Base-by-base conservation (phyloP, 257 asterid species). In the Solanum medicagineum region DNA sequence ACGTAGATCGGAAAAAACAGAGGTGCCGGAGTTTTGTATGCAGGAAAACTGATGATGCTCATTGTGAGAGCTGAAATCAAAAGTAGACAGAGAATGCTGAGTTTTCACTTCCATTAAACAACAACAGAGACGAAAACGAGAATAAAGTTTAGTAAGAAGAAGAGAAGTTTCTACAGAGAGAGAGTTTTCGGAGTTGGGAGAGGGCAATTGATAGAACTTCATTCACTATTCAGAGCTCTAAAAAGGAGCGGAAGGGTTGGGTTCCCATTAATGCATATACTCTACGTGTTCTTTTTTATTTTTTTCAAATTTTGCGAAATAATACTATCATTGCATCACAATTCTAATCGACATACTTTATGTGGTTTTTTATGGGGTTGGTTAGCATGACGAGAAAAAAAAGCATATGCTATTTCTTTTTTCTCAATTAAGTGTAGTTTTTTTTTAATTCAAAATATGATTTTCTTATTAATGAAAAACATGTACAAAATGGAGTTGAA, bases 101-200 rank as follows among this genome's bases (percentile, higher is more conserved):
- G 93, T 59, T 73, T 94, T 91, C 85, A 91, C 94, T 87, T 91
- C 97, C 96, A 93, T 93, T 73, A 42, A 42, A 70, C 16, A 70
- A 20, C 9, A 79, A 75, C 32, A 11, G 80, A 73, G 56, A 73
- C 32, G 19, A 13, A 71, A 45, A 2, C 10, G 56, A 0, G 17
- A 70, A 70, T 20, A n/a, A 59, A 47, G 20, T 74, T 29, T 74
- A n/a, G 42, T 17, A 70, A 40, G 8, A 32, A 49, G 14, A 22
- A 45, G 7, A 74, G 7, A 49, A 49, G 40, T 47, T 13, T 4
- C n/a, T n/a, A 14, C 10, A 47, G 42, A 49, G 20, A 74, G 54
- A 22, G 60, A 32, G 36, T 32, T 32, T 32, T 32, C 36, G 36
- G 36, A 32, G 36, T 32, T 32, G 0, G 42, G 44, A 65, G 45